Conservation (phyloP, 805 yeast species). For the Myxozyma mucilagina region DNA sequence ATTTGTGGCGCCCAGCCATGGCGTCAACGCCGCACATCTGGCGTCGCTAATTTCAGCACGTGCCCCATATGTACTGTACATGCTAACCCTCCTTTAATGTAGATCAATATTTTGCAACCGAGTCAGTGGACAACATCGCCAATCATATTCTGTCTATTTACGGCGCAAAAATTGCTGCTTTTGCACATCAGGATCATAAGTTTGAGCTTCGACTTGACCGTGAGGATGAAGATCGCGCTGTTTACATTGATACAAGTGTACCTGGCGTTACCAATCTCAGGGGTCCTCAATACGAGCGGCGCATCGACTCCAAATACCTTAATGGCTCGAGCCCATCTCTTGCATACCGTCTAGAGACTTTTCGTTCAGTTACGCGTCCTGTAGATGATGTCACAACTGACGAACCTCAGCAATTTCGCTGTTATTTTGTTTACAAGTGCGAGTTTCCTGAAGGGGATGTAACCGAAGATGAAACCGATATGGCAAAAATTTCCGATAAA, state of each 20-base stretch:
- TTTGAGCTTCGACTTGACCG: constrained; percentile 76
- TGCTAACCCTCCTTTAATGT: background rate
- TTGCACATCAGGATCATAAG: constrained; percentile 56
- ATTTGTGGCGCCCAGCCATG: constrained; percentile 1
- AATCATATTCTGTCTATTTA: constrained; percentile 84
- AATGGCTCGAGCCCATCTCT: constrained; percentile 40
- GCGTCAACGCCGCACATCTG: background rate
- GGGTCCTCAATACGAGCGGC: constrained; percentile 36
- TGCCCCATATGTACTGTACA: background rate
- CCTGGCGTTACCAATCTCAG: constrained; percentile 48
- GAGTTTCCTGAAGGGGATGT: constrained; percentile 45
- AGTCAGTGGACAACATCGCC: constrained; percentile 75
- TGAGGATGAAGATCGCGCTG: constrained; percentile 83
- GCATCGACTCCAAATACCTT: constrained; percentile 79
- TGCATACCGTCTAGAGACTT: constrained; percentile 74
- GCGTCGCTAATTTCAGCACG: background rate
- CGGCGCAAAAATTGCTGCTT: constrained; percentile 90
- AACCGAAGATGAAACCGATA: constrained; percentile 49
- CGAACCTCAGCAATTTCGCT: constrained; percentile 53
- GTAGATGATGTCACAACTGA: constrained; percentile 49
- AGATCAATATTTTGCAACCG: constrained; percentile 81
- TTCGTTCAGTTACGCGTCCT: constrained; percentile 57
- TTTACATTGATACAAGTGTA: constrained; percentile 74
- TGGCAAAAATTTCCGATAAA: constrained; percentile 71
- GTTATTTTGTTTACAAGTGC: constrained; percentile 83